Evolutionary conservation across 805 yeast genomes (phyloP).

Genomic region (Lachancea waltii): DNA sequence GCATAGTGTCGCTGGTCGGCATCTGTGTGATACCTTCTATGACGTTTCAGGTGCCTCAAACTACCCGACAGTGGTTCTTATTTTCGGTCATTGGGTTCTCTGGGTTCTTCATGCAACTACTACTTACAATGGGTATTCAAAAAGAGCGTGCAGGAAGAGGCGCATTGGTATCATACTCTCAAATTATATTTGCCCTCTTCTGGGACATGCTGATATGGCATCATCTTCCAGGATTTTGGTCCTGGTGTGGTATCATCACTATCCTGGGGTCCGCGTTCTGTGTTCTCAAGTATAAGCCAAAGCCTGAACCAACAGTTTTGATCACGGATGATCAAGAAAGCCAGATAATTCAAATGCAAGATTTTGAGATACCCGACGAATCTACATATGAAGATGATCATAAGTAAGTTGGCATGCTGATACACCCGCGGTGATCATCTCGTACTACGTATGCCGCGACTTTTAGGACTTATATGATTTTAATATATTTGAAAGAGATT

Average conservation of each 20-base stretch:
- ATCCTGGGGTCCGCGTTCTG: slow-evolving; percentile 60
- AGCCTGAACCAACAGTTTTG: slow-evolving; percentile 10
- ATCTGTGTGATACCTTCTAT: slow-evolving; percentile 52
- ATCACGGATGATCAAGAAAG: slow-evolving; percentile 5
- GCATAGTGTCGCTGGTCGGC: slow-evolving; percentile 47
- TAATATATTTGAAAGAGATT: too few species aligned
- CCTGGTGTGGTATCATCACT: slow-evolving; percentile 60
- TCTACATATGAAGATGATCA: not conserved
- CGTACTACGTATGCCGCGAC: too few species aligned
- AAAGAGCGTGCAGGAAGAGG: slow-evolving; percentile 73
- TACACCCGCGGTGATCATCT: too few species aligned
- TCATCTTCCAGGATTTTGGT: slow-evolving; percentile 64
- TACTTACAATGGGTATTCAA: slow-evolving; percentile 76
- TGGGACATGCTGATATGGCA: slow-evolving; percentile 71
- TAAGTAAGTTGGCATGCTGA: too few species aligned
- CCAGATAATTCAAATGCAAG: slow-evolving; percentile 6
- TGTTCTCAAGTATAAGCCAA: slow-evolving; percentile 49
- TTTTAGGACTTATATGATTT: too few species aligned
- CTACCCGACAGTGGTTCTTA: slow-evolving; percentile 58
- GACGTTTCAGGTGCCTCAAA: slow-evolving; percentile 54
- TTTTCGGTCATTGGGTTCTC: slow-evolving; percentile 58
- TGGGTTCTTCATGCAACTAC: slow-evolving; percentile 79
- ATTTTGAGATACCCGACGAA: slow-evolving; percentile 7
- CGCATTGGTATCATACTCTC: slow-evolving; percentile 67
- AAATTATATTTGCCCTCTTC: slow-evolving; percentile 67